Base-by-base conservation (phyloP, 2,329 filamentous ascomycete species). In the Calonectria hongkongensis region DNA sequence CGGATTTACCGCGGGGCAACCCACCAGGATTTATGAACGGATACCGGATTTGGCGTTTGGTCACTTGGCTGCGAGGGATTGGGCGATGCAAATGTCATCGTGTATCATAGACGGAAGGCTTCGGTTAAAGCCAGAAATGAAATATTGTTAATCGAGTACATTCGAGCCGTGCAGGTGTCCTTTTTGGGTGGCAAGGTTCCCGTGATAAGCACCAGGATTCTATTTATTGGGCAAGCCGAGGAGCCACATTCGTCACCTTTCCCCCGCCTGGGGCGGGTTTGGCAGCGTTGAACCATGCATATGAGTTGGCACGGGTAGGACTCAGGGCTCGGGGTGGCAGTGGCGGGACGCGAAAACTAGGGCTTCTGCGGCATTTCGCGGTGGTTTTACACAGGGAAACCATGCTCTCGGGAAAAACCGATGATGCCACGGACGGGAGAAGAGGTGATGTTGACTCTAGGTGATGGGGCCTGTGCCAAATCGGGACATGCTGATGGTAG, bases 1-100 rank as follows among this genome's bases (percentile, higher is more conserved):
- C 47, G 45, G 41, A 60, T 41, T 50, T 69, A 69, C 41, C 47
- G 48, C 56, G 58, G 66, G 66, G 66, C 66, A 41, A 69, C 66
- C 64, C 30, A 51, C 27, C 28, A 45, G 30, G 70, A 45, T 65
- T 47, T 36, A 71, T 18, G 51, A 50, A 60, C 30, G 48, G 70
- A 50, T 41, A 41, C 6, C 15, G 70, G 48, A 47, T 45, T 48
- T 58, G 65, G 69, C 69, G 69, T 69, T 69, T 69, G 33, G 30
- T 10, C 18, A 47, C 36, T 13, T 54, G 54, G 41, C 50, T 21
- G 28, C 33, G 18, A 69, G 33, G 36, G 45, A 63, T 27, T 27
- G 56, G 28, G 56, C 27, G 47, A 54, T 45, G 36, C 45, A 47
- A 16, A 63, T 45, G 58, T 33, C 54, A 68, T 68, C 66, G 36